Conservation (phyloP, 345 rosid species). For the Eucalyptus pauciflora region DNA sequence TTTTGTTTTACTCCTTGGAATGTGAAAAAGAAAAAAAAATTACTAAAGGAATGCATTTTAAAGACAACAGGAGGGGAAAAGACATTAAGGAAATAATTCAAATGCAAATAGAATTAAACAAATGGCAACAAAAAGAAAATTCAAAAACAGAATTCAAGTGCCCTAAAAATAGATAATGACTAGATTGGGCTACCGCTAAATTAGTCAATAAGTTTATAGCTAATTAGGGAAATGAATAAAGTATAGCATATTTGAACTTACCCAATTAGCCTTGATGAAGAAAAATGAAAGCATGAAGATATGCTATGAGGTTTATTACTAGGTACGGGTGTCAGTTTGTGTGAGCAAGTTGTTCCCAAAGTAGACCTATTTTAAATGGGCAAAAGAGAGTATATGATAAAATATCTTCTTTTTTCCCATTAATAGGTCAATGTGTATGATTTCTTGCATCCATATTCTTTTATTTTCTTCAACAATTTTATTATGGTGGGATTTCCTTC, state of each 20-base stretch:
- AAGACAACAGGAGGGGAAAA: too few species aligned
- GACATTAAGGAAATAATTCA: too few species aligned
- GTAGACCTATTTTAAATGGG: not conserved
- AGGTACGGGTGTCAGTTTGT: accelerated
- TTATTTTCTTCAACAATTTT: not conserved
- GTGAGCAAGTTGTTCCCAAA: not conserved
- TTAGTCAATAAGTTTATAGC: too few species aligned
- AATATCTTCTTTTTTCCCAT: not conserved
- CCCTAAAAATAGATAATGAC: too few species aligned
- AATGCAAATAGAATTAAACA: too few species aligned
- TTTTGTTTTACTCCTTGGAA: not conserved
- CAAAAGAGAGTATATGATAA: not conserved
- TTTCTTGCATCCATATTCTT: not conserved
- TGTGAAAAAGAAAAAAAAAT: too few species aligned
- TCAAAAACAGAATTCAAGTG: too few species aligned
- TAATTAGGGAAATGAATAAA: too few species aligned
- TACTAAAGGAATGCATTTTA: too few species aligned
- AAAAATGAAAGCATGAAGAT: not conserved
- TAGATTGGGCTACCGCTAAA: too few species aligned
- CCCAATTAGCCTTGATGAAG: not conserved
- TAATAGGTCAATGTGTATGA: not conserved
- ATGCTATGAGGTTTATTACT: not conserved
- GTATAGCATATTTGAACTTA: not conserved
- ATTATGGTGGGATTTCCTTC: not conserved
- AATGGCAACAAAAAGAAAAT: too few species aligned